Conservation (phyloP, 495 filamentous ascomycete genomes). For the Glutinoglossum americanum region DNA sequence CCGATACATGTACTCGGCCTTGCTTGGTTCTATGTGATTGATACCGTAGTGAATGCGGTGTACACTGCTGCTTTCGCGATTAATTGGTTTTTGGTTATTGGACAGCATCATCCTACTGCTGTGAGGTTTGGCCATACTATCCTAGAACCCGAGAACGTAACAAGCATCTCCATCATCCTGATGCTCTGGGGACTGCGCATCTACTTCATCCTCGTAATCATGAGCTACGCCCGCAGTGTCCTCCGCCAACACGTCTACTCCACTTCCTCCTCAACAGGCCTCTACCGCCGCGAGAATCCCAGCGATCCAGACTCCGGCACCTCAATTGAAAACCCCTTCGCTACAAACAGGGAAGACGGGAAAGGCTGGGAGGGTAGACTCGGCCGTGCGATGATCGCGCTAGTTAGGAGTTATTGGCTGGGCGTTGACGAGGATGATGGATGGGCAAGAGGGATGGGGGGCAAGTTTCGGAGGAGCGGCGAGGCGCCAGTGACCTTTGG, state of each 20-base stretch:
- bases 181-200: slow-evolving; percentile 46
- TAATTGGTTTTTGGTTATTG: slow-evolving; percentile 59
- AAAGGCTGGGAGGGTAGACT: slow-evolving; percentile 56
- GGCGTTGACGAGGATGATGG: slow-evolving; percentile 27
- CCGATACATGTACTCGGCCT: slow-evolving; percentile 48
- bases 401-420: slow-evolving; percentile 59
- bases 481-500: slow-evolving; percentile 16
- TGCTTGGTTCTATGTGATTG: slow-evolving; percentile 59
- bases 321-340: slow-evolving; percentile 43
- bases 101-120: slow-evolving; percentile 24
- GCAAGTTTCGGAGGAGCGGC: slow-evolving; percentile 28
- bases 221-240: slow-evolving; percentile 55
- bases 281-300: slow-evolving; percentile 8
- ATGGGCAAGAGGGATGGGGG: slow-evolving; percentile 37
- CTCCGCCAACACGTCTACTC: slow-evolving; percentile 35
- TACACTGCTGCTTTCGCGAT: slow-evolving; percentile 64
- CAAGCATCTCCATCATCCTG: slow-evolving; percentile 51
- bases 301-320: slow-evolving; percentile 2
- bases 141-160: slow-evolving; percentile 45
- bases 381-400: slow-evolving; percentile 47
- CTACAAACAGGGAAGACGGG: slow-evolving; percentile 39
- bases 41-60: slow-evolving; percentile 51
- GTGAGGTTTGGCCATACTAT: slow-evolving; percentile 25
- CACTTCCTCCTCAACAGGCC: neutral
- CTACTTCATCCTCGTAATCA: slow-evolving; percentile 61